Evolutionary conservation across 108 stramenopile species (phyloP).

Genomic region (Hondaea fermentalgiana): DNA sequence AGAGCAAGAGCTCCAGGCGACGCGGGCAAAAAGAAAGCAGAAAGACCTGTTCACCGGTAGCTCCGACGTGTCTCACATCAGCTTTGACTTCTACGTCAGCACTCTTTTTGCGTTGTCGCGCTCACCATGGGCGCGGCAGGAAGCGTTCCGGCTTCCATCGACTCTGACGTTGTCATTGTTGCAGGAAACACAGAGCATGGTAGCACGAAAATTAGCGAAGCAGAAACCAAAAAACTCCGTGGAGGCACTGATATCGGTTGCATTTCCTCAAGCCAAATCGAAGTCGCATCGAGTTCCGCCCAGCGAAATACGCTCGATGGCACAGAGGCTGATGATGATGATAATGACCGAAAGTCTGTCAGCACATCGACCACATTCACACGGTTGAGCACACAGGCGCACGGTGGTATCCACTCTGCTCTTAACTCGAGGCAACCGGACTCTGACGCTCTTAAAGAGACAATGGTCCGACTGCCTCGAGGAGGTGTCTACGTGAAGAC

Average conservation of each 20-base stretch:
- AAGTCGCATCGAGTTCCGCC: neutral
- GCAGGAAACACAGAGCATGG: neutral
- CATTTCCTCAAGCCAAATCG: neutral
- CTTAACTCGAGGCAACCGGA: neutral
- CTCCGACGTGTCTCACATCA: no score
- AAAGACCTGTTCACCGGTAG: no score
- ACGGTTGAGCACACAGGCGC: neutral
- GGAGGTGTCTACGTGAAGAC: conserved; percentile 27
- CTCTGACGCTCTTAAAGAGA: neutral
- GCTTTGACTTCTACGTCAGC: no score
- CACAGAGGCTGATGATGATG: neutral
- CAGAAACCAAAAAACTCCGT: neutral
- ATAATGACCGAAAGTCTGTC: neutral
- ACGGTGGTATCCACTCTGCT: neutral
- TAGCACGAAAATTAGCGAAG: neutral
- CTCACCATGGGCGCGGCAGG: neutral
- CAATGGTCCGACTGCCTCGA: neutral
- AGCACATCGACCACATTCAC: neutral
- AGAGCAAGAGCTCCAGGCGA: no score
- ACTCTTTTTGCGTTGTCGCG: no score
- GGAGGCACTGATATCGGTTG: neutral
- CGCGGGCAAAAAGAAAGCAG: no score
- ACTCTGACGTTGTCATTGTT: neutral
- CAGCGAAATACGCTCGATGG: neutral
- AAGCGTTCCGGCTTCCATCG: neutral